Evolutionary conservation across 768 basidiomycete genomes (phyloP).

Genomic region (Gymnopilus junonius): DNA sequence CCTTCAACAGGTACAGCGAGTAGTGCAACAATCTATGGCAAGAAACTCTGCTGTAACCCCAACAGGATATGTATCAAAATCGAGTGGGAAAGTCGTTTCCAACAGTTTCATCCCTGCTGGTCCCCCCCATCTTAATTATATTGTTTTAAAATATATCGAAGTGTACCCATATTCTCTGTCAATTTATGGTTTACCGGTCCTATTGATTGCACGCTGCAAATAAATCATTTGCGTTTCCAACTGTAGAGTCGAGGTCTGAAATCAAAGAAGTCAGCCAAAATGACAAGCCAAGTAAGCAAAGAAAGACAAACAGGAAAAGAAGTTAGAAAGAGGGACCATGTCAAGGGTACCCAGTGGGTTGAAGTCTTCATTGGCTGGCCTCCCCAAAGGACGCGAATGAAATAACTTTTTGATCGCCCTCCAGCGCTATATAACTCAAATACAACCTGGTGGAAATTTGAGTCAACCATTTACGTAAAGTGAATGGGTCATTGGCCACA

Average conservation of each 20-base stretch:
- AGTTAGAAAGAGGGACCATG: conserved; percentile 45
- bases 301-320: conserved; percentile 45
- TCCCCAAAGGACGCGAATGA: conserved; percentile 54
- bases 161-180: not conserved
- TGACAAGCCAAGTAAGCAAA: not conserved
- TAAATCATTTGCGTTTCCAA: conserved; percentile 39
- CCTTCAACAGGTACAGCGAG: conserved; percentile 18
- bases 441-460: conserved; percentile 30
- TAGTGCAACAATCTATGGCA: conserved; percentile 28
- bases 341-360: conserved; percentile 50
- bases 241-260: conserved; percentile 44
- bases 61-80: conserved; percentile 20
- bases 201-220: conserved; percentile 33
- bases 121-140: not conserved
- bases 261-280: not conserved
- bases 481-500: not conserved
- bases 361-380: conserved; percentile 55
- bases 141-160: no score
- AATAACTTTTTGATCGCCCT: conserved; percentile 24
- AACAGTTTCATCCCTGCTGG: not conserved
- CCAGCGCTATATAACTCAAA: conserved; percentile 49
- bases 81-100: conserved; percentile 17
- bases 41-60: conserved; percentile 26
- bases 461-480: not conserved
- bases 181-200: not conserved